Evolutionary conservation across 768 basidiomycete species (phyloP).

Genomic region (Phlegmacium glaucopus): DNA sequence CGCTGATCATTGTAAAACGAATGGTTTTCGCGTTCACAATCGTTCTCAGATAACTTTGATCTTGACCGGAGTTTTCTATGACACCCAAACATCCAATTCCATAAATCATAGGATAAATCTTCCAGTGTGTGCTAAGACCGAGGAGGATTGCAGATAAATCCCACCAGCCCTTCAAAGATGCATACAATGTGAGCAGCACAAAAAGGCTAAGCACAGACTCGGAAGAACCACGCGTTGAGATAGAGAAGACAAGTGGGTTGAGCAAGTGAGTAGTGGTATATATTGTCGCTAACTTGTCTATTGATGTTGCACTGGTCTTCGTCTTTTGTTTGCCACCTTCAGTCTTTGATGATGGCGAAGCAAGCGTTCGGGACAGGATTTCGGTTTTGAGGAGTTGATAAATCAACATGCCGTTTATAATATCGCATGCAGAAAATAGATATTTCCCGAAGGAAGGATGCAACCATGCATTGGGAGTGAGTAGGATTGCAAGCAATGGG

Average conservation of each 20-base stretch:
- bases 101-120: constrained; percentile 95
- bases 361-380: constrained; percentile 34
- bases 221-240: constrained; percentile 95
- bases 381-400: constrained; percentile 53
- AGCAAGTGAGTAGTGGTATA: constrained; percentile 76
- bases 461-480: constrained; percentile 77
- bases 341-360: constrained; percentile 3
- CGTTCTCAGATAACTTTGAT: constrained; percentile 30
- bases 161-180: constrained; percentile 57
- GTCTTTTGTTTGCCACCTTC: background rate
- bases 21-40: constrained; percentile 50
- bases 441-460: constrained; percentile 91
- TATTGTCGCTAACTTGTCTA: constrained; percentile 42
- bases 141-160: constrained; percentile 65
- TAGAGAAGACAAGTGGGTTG: constrained; percentile 93
- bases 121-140: constrained; percentile 91
- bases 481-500: constrained; percentile 79
- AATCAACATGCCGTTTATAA: constrained; percentile 74
- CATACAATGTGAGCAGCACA: constrained; percentile 68
- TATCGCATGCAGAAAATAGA: constrained; percentile 80
- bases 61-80: constrained; percentile 27
- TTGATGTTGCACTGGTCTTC: constrained; percentile 4
- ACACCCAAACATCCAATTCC: constrained; percentile 71
- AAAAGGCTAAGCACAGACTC: constrained; percentile 83
- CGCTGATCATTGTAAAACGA: constrained; percentile 68